Conservation (phyloP, 805 yeast species). For the Spathaspora passalidarum region DNA sequence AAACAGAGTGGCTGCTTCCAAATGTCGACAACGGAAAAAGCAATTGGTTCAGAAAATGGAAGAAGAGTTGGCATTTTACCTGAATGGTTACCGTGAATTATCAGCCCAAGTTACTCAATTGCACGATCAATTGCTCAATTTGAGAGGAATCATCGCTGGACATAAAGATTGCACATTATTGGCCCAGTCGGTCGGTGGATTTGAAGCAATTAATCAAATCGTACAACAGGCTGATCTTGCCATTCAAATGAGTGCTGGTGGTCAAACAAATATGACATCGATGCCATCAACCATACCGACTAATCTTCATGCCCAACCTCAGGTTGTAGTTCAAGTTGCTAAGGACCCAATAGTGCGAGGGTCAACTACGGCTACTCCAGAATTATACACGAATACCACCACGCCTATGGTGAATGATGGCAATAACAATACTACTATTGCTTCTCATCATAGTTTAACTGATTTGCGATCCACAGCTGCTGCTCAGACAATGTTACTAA, state of each 20-base stretch:
- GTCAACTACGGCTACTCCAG: slow-evolving; percentile 4
- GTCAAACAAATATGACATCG: slow-evolving; percentile 21
- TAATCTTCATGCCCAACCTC: slow-evolving; percentile 22
- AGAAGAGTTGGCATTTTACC: slow-evolving; percentile 66
- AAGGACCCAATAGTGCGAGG: slow-evolving; percentile 2
- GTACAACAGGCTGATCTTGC: slow-evolving; percentile 32
- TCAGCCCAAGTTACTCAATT: slow-evolving; percentile 55
- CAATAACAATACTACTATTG: slow-evolving; percentile 5
- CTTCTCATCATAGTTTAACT: slow-evolving; percentile 23
- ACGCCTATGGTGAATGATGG: slow-evolving; percentile 3
- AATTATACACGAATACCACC: slow-evolving; percentile 7
- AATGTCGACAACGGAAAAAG: slow-evolving; percentile 93
- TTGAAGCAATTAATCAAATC: slow-evolving; percentile 42
- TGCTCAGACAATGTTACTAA: slow-evolving; percentile 1
- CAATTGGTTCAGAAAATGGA: slow-evolving; percentile 82
- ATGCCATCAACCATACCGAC: slow-evolving; percentile 41
- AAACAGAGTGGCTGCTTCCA: slow-evolving; percentile 91
- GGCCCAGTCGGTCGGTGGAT: slow-evolving; percentile 45
- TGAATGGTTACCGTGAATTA: slow-evolving; percentile 66
- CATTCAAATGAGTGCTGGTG: slow-evolving; percentile 23
- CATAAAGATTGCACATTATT: slow-evolving; percentile 50
- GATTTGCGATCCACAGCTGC: slow-evolving; percentile 21
- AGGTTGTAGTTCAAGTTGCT: too few relatives aligned
- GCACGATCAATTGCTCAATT: slow-evolving; percentile 52
- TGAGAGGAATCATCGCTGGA: slow-evolving; percentile 45